phyloP scores from a whole-genome alignment of 2,329 filamentous ascomycete species.

The Fonsecaea pugnacius region DNA sequence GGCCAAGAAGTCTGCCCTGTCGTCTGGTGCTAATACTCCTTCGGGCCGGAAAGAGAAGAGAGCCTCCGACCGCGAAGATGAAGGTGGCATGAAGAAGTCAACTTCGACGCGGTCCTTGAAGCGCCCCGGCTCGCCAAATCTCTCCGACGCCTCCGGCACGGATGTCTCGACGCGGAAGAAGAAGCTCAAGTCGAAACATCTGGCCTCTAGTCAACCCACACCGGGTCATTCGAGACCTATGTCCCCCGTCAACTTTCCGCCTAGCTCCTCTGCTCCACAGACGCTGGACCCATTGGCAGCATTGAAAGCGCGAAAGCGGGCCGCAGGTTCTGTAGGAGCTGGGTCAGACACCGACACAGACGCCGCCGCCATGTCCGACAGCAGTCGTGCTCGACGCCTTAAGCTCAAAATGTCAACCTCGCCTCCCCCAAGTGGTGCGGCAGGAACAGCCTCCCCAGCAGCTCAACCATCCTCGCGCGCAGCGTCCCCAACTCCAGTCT shows the following conservation, averaged over 20 bases:
- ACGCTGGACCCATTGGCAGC: constrained; percentile 21
- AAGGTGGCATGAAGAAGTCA: constrained; percentile 51
- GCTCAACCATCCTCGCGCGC: constrained; percentile 59
- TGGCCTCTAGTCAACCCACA: constrained; percentile 56
- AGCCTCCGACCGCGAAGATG: constrained; percentile 38
- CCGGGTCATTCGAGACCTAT: constrained; percentile 40
- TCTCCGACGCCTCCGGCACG: constrained; percentile 89
- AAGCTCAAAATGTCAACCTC: constrained; percentile 37
- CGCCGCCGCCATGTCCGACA: constrained; percentile 35
- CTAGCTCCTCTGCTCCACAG: constrained; percentile 26
- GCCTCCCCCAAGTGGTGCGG: constrained; percentile 35
- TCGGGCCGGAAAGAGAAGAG: constrained; percentile 61
- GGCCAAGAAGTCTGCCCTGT: constrained; percentile 59
- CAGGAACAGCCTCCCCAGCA: constrained; percentile 19
- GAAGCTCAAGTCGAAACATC: constrained; percentile 75
- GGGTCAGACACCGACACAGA: constrained; percentile 36
- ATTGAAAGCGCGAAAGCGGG: constrained; percentile 21
- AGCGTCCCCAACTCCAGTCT: constrained; percentile 60
- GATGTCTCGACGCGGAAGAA: constrained; percentile 68
- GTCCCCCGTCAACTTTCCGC: constrained; percentile 31
- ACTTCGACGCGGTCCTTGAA: constrained; percentile 68
- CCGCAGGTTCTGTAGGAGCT: constrained; percentile 15
- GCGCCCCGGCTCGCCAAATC: constrained; percentile 80
- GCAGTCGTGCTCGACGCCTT: constrained; percentile 27
- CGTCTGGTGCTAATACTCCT: constrained; percentile 70